Base-by-base conservation (phyloP, 352 stramenopile genomes). In the Phytopythium kandeliae region DNA sequence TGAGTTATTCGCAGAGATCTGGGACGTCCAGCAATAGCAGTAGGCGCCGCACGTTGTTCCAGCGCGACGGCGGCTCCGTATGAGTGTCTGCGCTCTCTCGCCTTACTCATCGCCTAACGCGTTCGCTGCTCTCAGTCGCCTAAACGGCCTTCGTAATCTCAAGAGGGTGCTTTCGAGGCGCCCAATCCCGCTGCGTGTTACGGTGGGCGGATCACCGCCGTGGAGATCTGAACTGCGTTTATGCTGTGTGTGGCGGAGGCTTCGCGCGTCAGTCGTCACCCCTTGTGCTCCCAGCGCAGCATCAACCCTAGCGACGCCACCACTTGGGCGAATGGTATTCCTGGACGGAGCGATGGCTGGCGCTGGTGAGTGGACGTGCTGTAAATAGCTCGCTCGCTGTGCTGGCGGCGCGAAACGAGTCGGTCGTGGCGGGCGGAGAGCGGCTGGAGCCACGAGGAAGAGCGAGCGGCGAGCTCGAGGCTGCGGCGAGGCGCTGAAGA, bases 1-100 rank as follows among this genome's bases (percentile, higher is more conserved):
- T 57, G 81, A 89, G 59, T 59, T 95, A 38, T 92, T 93, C 61
- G 78, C 85, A 30, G 85, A 95, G 63, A 90, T 95, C 49, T 95
- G 85, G 85, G 85, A 95, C 31, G 79, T 93, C 47, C 84, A 95
- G 62, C 79, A 93, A 60, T 77, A 77, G 64, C 53, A 54, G 36
- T 48, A 42, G 45, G 19, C 46, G 44, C 44, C 21, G 28, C 6
- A 30, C 24, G n/a, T 30, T 45, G 38, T 11, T 26, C 38, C 21
- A 30, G 38, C 38, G 13, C 22, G 38, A 19, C 22, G 22, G 38
- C 38, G 38, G 30, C 38, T 30, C 38, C 15, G 38, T 30, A 22
- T 45, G 38, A 45, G 38, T 45, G 21, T 30, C 38, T 3, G 28
- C 24, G 21, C 38, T 19, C 38, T 45, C 28, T 13, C 28, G 36